Conservation (phyloP, 306 rosid species). For the Castanospermum australe region DNA sequence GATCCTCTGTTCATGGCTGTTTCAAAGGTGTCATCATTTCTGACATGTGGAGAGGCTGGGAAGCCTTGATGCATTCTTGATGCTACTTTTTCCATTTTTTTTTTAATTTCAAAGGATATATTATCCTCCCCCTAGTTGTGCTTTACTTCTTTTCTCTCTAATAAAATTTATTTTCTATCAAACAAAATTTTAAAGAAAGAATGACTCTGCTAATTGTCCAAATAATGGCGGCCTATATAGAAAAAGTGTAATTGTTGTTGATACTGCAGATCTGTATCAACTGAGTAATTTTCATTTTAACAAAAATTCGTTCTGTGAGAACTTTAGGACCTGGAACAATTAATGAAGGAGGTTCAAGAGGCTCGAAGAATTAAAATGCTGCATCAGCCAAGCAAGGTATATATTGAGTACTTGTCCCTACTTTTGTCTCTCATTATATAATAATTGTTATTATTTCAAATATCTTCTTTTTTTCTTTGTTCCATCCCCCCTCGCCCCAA, state of each 20-base stretch:
- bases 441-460: background rate
- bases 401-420: background rate
- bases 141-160: too few species aligned
- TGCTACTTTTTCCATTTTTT: too few species aligned
- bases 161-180: too few species aligned
- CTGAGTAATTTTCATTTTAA: background rate
- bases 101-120: too few species aligned
- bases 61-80: too few species aligned
- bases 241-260: background rate
- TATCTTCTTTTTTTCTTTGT: background rate
- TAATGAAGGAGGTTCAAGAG: conserved; percentile 98
- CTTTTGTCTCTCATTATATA: background rate
- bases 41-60: too few species aligned
- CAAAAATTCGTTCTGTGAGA: conserved; percentile 14
- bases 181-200: too few species aligned
- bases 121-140: too few species aligned
- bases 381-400: conserved; percentile 98
- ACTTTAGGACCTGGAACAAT: conserved; percentile 82
- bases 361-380: conserved; percentile 99
- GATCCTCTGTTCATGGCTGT: too few species aligned
- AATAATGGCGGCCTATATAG: background rate
- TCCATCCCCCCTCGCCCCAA: background rate
- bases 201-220: background rate
- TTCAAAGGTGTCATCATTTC: too few species aligned
- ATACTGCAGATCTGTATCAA: background rate